A percentile compares a stretch with the other conserved stretches of the same genome.
Conservation (phyloP, 148 eudicot genomes). For the Amaranthus cruentus region DNA sequence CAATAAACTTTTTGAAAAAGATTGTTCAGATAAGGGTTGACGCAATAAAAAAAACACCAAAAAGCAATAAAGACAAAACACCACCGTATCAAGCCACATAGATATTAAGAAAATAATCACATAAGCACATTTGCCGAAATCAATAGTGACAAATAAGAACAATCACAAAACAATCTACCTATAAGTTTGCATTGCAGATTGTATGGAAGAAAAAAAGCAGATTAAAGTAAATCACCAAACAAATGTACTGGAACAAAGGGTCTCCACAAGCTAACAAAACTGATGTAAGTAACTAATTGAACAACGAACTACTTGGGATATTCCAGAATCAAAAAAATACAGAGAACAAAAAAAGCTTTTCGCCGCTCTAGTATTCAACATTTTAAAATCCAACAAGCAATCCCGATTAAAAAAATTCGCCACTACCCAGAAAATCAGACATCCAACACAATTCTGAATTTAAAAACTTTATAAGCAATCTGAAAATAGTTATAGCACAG, state of each 20-base stretch:
- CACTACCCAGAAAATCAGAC: neutral
- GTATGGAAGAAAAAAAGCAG: neutral
- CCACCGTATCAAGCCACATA: neutral
- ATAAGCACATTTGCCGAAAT: too few species aligned
- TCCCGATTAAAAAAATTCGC: too few species aligned
- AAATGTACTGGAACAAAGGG: neutral
- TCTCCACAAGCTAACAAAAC: neutral
- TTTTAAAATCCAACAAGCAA: neutral
- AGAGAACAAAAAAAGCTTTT: neutral
- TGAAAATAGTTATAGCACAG: conserved; percentile 6
- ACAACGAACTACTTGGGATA: neutral
- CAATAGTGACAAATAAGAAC: too few species aligned
- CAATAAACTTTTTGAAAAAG: neutral
- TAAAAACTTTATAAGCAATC: neutral
- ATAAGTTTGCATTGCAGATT: neutral
- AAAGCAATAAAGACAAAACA: too few species aligned
- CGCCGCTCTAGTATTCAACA: too few species aligned
- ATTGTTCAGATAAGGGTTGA: neutral
- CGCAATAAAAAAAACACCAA: neutral
- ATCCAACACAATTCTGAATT: neutral
- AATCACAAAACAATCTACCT: neutral
- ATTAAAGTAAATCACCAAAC: neutral
- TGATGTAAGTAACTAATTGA: neutral
- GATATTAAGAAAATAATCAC: neutral
- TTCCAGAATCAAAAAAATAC: neutral